These are phyloP conservation scores for Aegilops umbellulata DNA, from an alignment of 176 grass and related monocot species.

Conservation along the genomic window DNA sequence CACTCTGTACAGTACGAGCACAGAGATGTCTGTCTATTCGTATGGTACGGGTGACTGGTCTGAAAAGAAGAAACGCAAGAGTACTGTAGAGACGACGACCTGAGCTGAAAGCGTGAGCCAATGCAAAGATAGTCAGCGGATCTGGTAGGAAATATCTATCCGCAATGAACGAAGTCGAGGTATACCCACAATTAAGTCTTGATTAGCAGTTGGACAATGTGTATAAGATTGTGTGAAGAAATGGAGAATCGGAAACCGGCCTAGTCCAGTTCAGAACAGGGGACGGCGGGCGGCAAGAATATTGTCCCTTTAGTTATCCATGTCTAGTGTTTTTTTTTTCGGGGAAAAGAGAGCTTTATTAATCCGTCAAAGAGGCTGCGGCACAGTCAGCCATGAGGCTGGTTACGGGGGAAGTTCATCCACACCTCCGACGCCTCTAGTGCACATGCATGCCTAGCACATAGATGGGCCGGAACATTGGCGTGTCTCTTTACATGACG, in stretches of 20 bases:
- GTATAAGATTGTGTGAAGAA: background rate
- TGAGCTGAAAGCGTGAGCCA: background rate
- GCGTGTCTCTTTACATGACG: too few species aligned
- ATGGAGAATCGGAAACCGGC: background rate
- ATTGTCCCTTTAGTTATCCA: background rate
- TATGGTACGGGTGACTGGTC: background rate
- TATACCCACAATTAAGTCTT: background rate
- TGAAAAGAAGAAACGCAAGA: background rate
- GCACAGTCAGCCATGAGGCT: too few species aligned
- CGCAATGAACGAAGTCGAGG: conserved; percentile 6
- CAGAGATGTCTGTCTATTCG: background rate
- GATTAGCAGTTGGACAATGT: background rate
- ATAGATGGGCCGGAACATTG: too few species aligned
- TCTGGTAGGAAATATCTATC: conserved; percentile 5
- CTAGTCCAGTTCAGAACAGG: background rate
- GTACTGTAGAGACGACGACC: background rate
- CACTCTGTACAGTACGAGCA: background rate
- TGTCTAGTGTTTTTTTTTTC: too few species aligned
- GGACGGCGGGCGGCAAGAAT: background rate
- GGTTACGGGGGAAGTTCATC: too few species aligned
- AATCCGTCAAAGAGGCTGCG: too few species aligned
- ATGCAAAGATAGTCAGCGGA: background rate
- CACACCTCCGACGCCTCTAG: too few species aligned
- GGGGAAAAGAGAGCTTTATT: too few species aligned
- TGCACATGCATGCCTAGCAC: too few species aligned